Evolutionary conservation across 495 filamentous ascomycete species (phyloP).

Genomic region (Penicillium verhagenii): DNA sequence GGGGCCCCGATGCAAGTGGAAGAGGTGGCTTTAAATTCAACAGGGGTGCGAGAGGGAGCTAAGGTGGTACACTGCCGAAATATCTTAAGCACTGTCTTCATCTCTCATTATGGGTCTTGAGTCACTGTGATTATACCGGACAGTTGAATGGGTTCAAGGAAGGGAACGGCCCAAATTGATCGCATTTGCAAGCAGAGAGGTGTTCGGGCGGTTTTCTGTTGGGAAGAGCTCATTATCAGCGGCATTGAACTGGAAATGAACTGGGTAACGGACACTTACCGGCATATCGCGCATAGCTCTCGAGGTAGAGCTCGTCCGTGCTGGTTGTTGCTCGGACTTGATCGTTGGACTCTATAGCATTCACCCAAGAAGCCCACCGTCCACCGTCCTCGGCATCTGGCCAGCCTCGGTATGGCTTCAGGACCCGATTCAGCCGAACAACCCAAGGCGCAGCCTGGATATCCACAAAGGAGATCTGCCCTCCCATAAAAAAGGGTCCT

Average conservation of each 20-base stretch:
- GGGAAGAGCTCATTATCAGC: constrained; percentile 14
- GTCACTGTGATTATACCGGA: neutral
- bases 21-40: constrained; percentile 69
- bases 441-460: constrained; percentile 89
- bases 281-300: constrained; percentile 68
- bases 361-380: constrained; percentile 74
- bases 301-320: constrained; percentile 67
- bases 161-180: constrained; percentile 56
- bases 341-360: constrained; percentile 75
- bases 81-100: neutral
- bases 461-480: constrained; percentile 73
- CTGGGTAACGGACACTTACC: constrained; percentile 38
- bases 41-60: constrained; percentile 45
- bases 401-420: constrained; percentile 81
- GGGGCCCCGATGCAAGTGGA: constrained; percentile 73
- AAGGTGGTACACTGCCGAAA: constrained; percentile 20
- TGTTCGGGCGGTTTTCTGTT: constrained; percentile 59
- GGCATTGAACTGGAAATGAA: neutral
- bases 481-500: constrained; percentile 83
- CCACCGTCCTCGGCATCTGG: constrained; percentile 65
- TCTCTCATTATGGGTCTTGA: neutral
- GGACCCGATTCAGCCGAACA: constrained; percentile 68
- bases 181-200: constrained; percentile 57
- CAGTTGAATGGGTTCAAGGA: constrained; percentile 28
- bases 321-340: constrained; percentile 78